These are phyloP conservation scores for Solanum appendiculatum DNA, from an alignment of 257 asterid genomes.

Conservation along the genomic window DNA sequence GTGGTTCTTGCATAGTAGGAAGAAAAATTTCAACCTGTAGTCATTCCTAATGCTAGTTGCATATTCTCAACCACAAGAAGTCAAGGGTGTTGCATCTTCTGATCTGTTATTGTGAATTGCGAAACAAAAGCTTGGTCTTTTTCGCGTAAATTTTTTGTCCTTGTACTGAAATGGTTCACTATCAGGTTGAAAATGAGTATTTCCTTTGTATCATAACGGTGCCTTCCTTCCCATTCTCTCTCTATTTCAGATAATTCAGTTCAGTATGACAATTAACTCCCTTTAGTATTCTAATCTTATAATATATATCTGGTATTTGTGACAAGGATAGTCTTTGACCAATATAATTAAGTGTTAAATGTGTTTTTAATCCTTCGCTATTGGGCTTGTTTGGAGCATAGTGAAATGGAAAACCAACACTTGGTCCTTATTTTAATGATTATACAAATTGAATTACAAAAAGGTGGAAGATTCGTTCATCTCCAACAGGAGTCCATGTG, in stretches of 20 bases:
- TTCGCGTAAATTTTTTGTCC: background rate
- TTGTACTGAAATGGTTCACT: background rate
- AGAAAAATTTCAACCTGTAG: conserved; percentile 4
- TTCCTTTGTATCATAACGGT: background rate
- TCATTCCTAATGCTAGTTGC: background rate
- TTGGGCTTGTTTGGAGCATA: background rate
- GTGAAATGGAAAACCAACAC: background rate
- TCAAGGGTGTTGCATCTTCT: conserved; percentile 5
- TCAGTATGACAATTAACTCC: background rate
- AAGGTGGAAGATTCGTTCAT: background rate
- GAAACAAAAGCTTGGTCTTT: background rate
- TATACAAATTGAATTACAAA: background rate
- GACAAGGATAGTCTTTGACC: background rate
- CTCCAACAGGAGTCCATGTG: background rate
- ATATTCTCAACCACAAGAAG: background rate
- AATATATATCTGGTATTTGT: background rate
- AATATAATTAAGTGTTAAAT: background rate
- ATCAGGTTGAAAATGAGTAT: background rate
- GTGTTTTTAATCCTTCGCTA: background rate
- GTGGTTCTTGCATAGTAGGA: conserved; percentile 33
- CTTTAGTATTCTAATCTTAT: background rate
- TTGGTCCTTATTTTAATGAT: background rate
- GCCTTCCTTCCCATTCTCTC: conserved; percentile 22
- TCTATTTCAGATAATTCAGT: background rate
- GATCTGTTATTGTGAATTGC: conserved; percentile 12